Evolutionary conservation across 2,329 filamentous ascomycete genomes (phyloP), one percentile per base, ranked within the genome.

Genomic region (Pseudogymnoascus sp.): DNA sequence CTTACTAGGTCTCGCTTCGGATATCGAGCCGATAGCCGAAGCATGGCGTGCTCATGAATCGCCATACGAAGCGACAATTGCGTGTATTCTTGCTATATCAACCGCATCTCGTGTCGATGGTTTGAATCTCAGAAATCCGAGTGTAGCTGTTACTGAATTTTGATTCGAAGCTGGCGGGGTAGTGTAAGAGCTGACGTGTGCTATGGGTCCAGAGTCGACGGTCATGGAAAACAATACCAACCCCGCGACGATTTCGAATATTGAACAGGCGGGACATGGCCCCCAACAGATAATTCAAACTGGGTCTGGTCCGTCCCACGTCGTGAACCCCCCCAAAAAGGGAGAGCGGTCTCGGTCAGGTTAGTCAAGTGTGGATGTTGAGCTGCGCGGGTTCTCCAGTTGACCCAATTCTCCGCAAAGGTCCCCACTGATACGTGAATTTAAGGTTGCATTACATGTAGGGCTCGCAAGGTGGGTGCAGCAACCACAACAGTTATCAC

Each of bases 391-490:
- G 12, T 49, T 28, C 42, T 25, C 12, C 42, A 25, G 42, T n/a
- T 25, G 22, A 12, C 42, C 9, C 22, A 49, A 25, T 25, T 49
- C 12, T 28, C 42, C 42, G 23, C 22, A 38, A 25, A 28, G 14
- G 35, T 36, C n/a, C 25, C 35, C n/a, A 60, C 39, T 60, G 25
- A 60, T 16, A 16, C 25, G 23, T 36, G 58, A 12, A 16, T 25
- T 39, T 39, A 28, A 60, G 58, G 58, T 39, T 60, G 58, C 35
- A 60, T 60, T 36, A 60, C 58, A 36, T 61, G 60, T 30, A 25
- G 60, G n/a, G 60, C 60, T 28, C 60, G 60, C 39, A 61, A 61
- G 25, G 60, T 61, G 33, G 23, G 60, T 33, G 30, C 25, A n/a
- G 14, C 9, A 23, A 28, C 30, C 5, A n/a, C 7, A 30, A 8